phyloP scores from a whole-genome alignment of 2,329 filamentous ascomycete species.

The Ophiocordyceps camponoti-rufipedis region DNA sequence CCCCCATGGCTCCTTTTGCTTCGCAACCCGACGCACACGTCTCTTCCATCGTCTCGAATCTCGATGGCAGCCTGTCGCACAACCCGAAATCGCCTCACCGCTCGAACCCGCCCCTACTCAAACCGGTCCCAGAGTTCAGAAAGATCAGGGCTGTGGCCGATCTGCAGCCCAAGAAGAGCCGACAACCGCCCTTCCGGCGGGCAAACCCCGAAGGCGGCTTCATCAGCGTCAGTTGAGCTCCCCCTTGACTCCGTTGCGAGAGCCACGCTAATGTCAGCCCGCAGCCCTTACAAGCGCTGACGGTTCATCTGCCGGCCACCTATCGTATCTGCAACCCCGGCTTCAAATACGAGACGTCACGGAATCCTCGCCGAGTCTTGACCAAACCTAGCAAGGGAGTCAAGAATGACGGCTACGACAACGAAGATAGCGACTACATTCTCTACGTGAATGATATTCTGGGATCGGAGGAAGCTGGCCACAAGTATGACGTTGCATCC shows the following conservation, averaged over 20 bases:
- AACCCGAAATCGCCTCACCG: slow-evolving; percentile 41
- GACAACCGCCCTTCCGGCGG: slow-evolving; percentile 77
- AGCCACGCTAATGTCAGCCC: neutral
- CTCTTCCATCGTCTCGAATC: slow-evolving; percentile 44
- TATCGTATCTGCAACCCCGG: slow-evolving; percentile 96
- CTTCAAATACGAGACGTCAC: slow-evolving; percentile 97
- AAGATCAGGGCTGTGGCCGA: slow-evolving; percentile 58
- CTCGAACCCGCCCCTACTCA: slow-evolving; percentile 26
- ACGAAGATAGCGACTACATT: slow-evolving; percentile 98
- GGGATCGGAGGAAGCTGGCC: slow-evolving; percentile 90
- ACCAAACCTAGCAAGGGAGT: slow-evolving; percentile 97
- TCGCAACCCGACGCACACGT: slow-evolving; percentile 48
- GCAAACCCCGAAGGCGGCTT: slow-evolving; percentile 95
- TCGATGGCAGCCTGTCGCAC: slow-evolving; percentile 45
- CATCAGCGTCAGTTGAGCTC: slow-evolving; percentile 56
- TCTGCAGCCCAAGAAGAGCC: slow-evolving; percentile 64
- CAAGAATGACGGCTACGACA: slow-evolving; percentile 98
- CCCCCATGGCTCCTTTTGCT: slow-evolving; percentile 53
- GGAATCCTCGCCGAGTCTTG: slow-evolving; percentile 85
- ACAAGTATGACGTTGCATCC: slow-evolving; percentile 49
- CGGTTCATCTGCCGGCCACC: slow-evolving; percentile 78
- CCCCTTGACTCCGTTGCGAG: neutral
- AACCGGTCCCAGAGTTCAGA: slow-evolving; percentile 73
- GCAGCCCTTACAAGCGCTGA: slow-evolving; percentile 87
- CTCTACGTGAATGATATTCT: slow-evolving; percentile 98